These are phyloP conservation scores for Ascodesmis nigricans DNA, from an alignment of 495 filamentous ascomycete species.

Conservation along the genomic window DNA sequence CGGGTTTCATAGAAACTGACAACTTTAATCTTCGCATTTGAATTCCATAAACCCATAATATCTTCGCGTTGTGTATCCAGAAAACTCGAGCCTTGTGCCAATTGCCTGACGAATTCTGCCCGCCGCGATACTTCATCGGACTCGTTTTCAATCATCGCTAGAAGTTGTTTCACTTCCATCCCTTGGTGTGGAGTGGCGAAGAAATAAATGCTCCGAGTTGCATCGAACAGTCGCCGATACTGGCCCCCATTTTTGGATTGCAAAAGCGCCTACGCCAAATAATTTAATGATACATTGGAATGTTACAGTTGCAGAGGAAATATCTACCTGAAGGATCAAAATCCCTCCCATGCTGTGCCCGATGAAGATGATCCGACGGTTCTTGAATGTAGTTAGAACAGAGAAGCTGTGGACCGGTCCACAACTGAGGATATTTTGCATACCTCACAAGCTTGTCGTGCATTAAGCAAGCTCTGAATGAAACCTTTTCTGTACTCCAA, in stretches of 20 bases:
- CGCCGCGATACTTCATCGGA: not conserved
- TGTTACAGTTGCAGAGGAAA: not conserved
- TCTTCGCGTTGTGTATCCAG: slow-evolving; percentile 1
- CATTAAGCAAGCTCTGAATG: not conserved
- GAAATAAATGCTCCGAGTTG: slow-evolving; percentile 3
- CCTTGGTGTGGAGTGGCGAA: slow-evolving; percentile 8
- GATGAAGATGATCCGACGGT: slow-evolving; percentile 3
- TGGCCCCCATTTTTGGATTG: not conserved
- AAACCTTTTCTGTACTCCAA: slow-evolving; percentile 2
- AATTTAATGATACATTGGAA: not conserved
- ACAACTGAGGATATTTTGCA: too few relatives aligned
- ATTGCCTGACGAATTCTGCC: not conserved
- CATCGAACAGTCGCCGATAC: slow-evolving; percentile 1
- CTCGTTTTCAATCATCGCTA: slow-evolving; percentile 4
- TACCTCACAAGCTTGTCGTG: not conserved
- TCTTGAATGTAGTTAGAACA: too few relatives aligned
- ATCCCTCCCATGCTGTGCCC: slow-evolving; percentile 4
- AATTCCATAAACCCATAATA: slow-evolving; percentile 1
- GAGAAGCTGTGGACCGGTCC: too few relatives aligned
- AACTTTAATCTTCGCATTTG: not conserved
- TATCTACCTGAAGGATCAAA: slow-evolving; percentile 3
- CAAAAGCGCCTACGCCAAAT: not conserved
- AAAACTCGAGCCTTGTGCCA: not conserved
- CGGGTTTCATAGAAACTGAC: not conserved
- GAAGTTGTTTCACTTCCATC: not conserved